Conservation (phyloP, 306 rosid genomes). For the cucumber (Cucumis sativus) region DNA sequence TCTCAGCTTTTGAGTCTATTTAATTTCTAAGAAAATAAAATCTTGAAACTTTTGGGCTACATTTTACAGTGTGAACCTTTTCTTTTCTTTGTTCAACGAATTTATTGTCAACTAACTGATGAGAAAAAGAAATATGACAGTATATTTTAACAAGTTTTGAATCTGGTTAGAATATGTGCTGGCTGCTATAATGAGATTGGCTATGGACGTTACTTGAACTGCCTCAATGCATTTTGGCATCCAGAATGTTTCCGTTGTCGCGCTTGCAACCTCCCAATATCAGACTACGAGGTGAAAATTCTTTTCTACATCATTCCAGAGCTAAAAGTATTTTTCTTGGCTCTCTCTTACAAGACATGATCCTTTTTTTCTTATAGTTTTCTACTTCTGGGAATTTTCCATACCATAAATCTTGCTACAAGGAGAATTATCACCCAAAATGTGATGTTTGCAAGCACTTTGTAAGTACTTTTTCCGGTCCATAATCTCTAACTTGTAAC, state of each 20-base stretch:
- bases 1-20: neutral
- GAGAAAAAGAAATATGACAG: neutral
- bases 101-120: neutral
- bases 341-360: neutral
- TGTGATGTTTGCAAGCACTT: slow-evolving; percentile 98
- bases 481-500: neutral
- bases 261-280: slow-evolving; percentile 80
- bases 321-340: neutral
- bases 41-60: neutral
- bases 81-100: neutral
- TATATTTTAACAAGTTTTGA: neutral
- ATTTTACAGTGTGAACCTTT: neutral
- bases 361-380: slow-evolving; percentile 34
- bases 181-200: slow-evolving; percentile 77
- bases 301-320: neutral
- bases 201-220: slow-evolving; percentile 77
- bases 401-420: slow-evolving; percentile 87
- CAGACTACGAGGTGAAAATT: slow-evolving; percentile 64
- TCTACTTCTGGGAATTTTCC: slow-evolving; percentile 85
- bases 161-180: slow-evolving; percentile 51
- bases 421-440: slow-evolving; percentile 91
- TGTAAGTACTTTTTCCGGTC: slow-evolving; percentile 39
- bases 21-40: neutral
- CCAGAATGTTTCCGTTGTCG: slow-evolving; percentile 96
- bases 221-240: slow-evolving; percentile 90